These are phyloP conservation scores for Phytophthora capsici DNA, from an alignment of 352 stramenopile genomes.

Conservation along the genomic window DNA sequence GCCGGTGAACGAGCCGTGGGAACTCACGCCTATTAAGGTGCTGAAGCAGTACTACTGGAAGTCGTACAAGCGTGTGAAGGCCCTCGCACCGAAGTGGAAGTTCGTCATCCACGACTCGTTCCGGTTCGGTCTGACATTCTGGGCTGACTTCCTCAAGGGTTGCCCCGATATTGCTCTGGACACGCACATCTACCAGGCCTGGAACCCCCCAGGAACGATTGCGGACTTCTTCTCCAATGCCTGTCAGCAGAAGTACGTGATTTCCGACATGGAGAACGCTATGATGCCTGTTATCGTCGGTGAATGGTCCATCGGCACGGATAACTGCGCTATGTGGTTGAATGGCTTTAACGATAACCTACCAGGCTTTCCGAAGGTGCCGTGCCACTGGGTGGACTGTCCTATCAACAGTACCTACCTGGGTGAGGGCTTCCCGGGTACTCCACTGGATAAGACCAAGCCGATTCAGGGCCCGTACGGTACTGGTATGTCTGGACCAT, in stretches of 20 bases:
- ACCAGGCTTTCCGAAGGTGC: slow-evolving; percentile 91
- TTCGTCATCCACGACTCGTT: slow-evolving; percentile 98
- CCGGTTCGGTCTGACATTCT: slow-evolving; percentile 84
- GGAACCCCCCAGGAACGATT: slow-evolving; percentile 74
- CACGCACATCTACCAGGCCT: slow-evolving; percentile 97
- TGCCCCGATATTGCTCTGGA: slow-evolving; percentile 95
- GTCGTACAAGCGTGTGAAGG: slow-evolving; percentile 95
- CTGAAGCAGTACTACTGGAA: slow-evolving; percentile 98
- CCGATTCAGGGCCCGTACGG: slow-evolving; percentile 89
- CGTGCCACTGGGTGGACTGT: slow-evolving; percentile 88
- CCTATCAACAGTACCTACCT: slow-evolving; percentile 91
- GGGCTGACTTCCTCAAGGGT: slow-evolving; percentile 74
- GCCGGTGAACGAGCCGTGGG: slow-evolving; percentile 96
- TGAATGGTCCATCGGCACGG: slow-evolving; percentile 93
- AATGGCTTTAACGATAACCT: slow-evolving; percentile 92
- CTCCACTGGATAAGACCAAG: slow-evolving; percentile 90
- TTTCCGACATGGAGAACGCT: slow-evolving; percentile 92
- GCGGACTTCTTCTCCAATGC: slow-evolving; percentile 93
- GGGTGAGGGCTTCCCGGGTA: slow-evolving; percentile 88
- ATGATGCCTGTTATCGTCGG: slow-evolving; percentile 96
- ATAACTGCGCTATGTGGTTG: slow-evolving; percentile 90
- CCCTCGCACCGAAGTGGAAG: slow-evolving; percentile 93
- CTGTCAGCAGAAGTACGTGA: slow-evolving; percentile 90
- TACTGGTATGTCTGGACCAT: slow-evolving; percentile 83
- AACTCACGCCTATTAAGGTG: slow-evolving; percentile 92